Evolutionary conservation across 2,329 filamentous ascomycete genomes (phyloP).

Genomic region (Aspergillus pseudoterreus): DNA sequence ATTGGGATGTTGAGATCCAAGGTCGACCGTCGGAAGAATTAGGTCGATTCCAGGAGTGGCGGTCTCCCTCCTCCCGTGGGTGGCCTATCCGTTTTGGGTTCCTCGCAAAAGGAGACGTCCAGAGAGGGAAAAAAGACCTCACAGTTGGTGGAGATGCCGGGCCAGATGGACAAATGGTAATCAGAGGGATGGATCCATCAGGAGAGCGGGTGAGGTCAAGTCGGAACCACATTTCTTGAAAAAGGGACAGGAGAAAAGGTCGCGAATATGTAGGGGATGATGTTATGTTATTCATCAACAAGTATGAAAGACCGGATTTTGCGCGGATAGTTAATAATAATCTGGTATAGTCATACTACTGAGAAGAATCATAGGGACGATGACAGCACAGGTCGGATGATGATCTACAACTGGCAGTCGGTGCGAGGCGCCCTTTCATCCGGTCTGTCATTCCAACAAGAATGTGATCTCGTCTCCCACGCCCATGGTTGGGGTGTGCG

Average conservation of each 20-base stretch:
- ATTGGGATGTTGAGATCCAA: not conserved
- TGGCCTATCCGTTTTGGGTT: not conserved
- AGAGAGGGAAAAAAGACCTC: constrained; percentile 9
- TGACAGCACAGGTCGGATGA: constrained; percentile 3
- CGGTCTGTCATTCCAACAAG: too few species aligned
- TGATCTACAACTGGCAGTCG: not conserved
- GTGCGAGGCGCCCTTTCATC: not conserved
- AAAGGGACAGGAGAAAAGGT: not conserved
- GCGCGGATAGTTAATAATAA: not conserved
- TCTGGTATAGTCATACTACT: not conserved
- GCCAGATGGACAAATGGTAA: constrained; percentile 11
- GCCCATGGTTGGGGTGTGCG: too few species aligned
- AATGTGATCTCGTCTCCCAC: not conserved
- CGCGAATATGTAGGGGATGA: too few species aligned
- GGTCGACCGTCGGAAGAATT: constrained; percentile 1
- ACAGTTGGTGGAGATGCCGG: constrained; percentile 10
- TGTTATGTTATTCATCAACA: too few species aligned
- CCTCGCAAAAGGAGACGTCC: not conserved
- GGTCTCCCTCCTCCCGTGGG: not conserved
- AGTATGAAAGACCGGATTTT: too few species aligned
- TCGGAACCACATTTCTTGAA: constrained; percentile 11
- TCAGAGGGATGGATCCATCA: constrained; percentile 11
- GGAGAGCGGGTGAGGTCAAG: constrained; percentile 7
- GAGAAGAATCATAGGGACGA: not conserved
- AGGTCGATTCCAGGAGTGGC: not conserved